Conservation (phyloP, 2,329 filamentous ascomycete genomes). For the Verticillium albo-atrum region DNA sequence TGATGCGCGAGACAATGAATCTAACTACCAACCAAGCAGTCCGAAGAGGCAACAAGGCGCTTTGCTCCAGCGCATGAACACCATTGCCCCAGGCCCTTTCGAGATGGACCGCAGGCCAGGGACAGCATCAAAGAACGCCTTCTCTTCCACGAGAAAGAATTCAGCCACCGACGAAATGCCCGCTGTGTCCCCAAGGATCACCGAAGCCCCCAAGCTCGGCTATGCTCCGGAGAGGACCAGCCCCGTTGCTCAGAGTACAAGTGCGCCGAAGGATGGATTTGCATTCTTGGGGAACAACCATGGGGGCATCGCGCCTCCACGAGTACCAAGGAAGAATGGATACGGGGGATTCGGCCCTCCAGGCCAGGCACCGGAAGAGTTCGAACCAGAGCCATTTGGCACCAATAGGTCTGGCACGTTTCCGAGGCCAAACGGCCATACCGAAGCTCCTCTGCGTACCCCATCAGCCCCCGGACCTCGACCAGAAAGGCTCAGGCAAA, state of each 20-base stretch:
- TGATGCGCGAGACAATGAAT: slow-evolving; percentile 30
- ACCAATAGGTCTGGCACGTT: slow-evolving; percentile 49
- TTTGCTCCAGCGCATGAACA: slow-evolving; percentile 59
- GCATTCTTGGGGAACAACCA: slow-evolving; percentile 6
- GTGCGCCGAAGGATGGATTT: background rate
- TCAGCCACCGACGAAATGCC: slow-evolving; percentile 2
- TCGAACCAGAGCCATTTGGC: slow-evolving; percentile 30
- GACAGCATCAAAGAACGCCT: slow-evolving; percentile 2
- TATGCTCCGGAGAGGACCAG: background rate
- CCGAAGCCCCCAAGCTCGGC: background rate
- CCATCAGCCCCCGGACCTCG: slow-evolving; percentile 44
- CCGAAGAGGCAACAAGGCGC: slow-evolving; percentile 17
- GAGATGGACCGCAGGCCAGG: slow-evolving; percentile 36
- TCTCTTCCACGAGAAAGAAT: background rate
- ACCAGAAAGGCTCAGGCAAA: slow-evolving; percentile 28
- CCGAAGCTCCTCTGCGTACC: slow-evolving; percentile 34
- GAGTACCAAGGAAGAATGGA: slow-evolving; percentile 42
- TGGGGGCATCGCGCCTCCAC: slow-evolving; percentile 26
- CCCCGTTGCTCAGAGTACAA: background rate
- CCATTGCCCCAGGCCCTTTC: slow-evolving; percentile 63
- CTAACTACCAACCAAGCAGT: slow-evolving; percentile 15
- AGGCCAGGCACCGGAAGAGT: slow-evolving; percentile 28
- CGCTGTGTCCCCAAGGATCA: background rate
- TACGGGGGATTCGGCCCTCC: slow-evolving; percentile 56
- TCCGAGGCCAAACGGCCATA: slow-evolving; percentile 33